Evolutionary conservation across 1,284 basidiomycete species (phyloP).

Genomic region (Sphagnurus paluster): DNA sequence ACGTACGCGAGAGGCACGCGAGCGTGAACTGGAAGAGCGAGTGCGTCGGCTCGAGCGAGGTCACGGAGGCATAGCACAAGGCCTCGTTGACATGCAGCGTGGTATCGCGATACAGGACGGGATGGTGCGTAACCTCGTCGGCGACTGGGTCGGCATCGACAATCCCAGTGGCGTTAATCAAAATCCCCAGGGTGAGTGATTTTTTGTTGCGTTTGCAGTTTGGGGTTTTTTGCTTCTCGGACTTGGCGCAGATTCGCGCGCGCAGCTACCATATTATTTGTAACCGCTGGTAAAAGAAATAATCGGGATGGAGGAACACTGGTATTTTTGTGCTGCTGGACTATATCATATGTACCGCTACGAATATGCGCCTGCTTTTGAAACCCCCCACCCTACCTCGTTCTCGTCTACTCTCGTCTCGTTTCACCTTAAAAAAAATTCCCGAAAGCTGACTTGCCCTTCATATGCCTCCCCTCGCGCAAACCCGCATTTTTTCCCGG

Average conservation of each 20-base stretch:
- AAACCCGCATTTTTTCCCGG: not conserved
- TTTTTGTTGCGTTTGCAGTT: conserved; percentile 1
- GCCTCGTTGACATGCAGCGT: conserved; percentile 83
- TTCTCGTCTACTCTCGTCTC: too few species aligned
- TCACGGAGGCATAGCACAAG: conserved; percentile 58
- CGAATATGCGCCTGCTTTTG: too few species aligned
- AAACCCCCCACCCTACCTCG: too few species aligned
- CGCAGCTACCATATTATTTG: not conserved
- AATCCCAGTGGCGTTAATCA: too few species aligned
- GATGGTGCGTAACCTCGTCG: conserved; percentile 80
- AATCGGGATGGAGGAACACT: too few species aligned
- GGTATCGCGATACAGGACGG: conserved; percentile 86
- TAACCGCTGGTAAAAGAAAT: too few species aligned
- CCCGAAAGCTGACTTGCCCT: too few species aligned
- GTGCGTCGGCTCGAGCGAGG: conserved; percentile 19
- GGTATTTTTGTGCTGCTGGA: not conserved
- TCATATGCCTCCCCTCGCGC: not conserved
- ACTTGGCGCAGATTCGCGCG: not conserved
- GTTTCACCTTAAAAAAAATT: too few species aligned
- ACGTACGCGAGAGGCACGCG: conserved; percentile 14
- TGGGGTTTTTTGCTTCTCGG: not conserved
- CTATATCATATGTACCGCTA: too few species aligned
- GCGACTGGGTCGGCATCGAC: conserved; percentile 66
- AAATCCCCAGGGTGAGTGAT: conserved; percentile 51
- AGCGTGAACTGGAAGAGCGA: conserved; percentile 13